A percentile compares a stretch with the other conserved stretches of the same genome.
Evolutionary conservation across 805 yeast species (phyloP).

Genomic region (Schwanniomyces yamadae): DNA sequence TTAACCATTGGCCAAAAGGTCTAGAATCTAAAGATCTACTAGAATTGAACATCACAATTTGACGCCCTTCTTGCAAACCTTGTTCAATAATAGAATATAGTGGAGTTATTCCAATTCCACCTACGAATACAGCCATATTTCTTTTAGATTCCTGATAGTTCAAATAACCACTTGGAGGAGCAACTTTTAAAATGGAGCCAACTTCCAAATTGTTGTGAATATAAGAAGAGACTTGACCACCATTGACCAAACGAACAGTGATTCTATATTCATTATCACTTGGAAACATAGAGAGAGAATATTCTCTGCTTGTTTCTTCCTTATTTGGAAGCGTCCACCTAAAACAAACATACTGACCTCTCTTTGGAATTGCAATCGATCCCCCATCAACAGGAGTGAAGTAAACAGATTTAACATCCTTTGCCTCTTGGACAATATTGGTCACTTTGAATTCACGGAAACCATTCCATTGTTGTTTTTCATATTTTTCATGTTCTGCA

Average conservation of each 20-base stretch:
- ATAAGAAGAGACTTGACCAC: conserved; percentile 51
- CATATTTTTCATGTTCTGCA: conserved; percentile 51
- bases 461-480: conserved; percentile 50
- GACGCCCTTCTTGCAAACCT: conserved; percentile 29
- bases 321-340: conserved; percentile 34
- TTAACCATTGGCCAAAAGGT: conserved; percentile 25
- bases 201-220: conserved; percentile 47
- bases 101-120: conserved; percentile 73
- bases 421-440: conserved; percentile 42
- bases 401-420: conserved; percentile 50
- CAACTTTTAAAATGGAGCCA: conserved; percentile 49
- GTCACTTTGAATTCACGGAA: conserved; percentile 52
- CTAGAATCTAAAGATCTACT: conserved; percentile 18
- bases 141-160: conserved; percentile 26
- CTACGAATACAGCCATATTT: conserved; percentile 45
- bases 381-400: conserved; percentile 45
- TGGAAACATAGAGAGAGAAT: conserved; percentile 49
- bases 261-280: conserved; percentile 47
- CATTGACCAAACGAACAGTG: conserved; percentile 49
- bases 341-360: conserved; percentile 50
- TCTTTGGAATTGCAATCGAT: conserved; percentile 21
- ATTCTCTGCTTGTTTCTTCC: conserved; percentile 53
- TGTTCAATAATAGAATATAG: conserved; percentile 50
- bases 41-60: conserved; percentile 35
- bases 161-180: conserved; percentile 63